Base-by-base conservation (phyloP, 1,284 basidiomycete species). In the Schizophyllum amplum region DNA sequence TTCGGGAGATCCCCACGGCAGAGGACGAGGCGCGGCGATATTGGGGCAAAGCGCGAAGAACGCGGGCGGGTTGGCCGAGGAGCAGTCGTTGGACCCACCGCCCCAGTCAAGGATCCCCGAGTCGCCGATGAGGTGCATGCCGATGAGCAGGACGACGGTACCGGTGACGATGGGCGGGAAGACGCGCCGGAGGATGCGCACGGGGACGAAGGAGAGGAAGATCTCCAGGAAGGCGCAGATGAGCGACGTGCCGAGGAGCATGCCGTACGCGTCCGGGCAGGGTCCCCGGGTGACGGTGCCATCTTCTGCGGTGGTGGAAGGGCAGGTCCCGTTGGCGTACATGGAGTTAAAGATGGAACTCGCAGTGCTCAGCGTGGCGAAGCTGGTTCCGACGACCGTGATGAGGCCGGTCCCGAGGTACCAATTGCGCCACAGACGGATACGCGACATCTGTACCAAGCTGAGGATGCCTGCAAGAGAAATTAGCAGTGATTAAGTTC, bases 341-440 rank as follows among this genome's bases (percentile, higher is more conserved):
- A 93, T 82, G 4, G 84, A 78, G 60, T 83, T 69, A 65, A 86
- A 86, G 54, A 88, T 81, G 79, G 84, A 76, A 61, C 81, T 80
- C 1, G 86, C 89, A 1, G 89, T 91, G 51, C 83, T 86, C 15
- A 94, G 74, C 0, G 89, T 92, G 5, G 90, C 80, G 66, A 94
- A 94, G 65, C 84, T 87, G 0, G 90, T 94, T 7, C 90, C 91
- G n/a, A 93, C 90, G 1, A 94, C 90, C 4, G 84, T 85, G 55
- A 94, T 76, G 21, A 94, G 69, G 0, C 92, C 92, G 5, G 89
- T 90, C 3, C 89, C 89, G 33, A 91, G 74, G 61, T 84, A 84
- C 61, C 86, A 85, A 4, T 79, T 74, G 22, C 74, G 70, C 60
- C 80, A 85, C 1, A 92, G 72, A 52, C 71, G 78, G 24, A 89